Percentiles rank a stretch among this genome's conserved stretches.
Evolutionary conservation across 164 flowering plant genomes (phyloP).

Genomic region (Sedum album): DNA sequence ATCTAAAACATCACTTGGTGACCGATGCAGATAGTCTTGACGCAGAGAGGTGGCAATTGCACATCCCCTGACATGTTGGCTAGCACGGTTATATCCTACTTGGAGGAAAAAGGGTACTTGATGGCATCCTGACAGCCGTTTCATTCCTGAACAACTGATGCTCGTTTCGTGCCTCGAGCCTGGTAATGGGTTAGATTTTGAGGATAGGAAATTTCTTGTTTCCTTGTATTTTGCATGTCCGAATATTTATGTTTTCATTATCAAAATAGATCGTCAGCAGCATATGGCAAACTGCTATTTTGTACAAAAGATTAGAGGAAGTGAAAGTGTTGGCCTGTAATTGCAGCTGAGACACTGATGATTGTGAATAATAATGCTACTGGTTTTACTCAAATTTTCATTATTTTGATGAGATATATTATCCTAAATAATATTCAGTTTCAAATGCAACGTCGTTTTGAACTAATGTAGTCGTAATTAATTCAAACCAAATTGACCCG

Average conservation of each 20-base stretch:
- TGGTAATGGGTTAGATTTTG: not conserved
- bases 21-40: conserved; percentile 38
- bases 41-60: conserved; percentile 32
- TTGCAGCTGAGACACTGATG: not conserved
- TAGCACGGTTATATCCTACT: conserved; percentile 36
- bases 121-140: not conserved
- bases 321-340: not conserved
- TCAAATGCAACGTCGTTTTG: too few relatives aligned
- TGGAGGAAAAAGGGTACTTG: conserved; percentile 48
- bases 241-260: too few relatives aligned
- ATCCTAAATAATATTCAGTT: too few relatives aligned
- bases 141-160: not conserved
- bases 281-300: not conserved
- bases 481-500: too few relatives aligned
- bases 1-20: not conserved
- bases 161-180: not conserved
- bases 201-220: not conserved
- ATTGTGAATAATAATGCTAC: not conserved
- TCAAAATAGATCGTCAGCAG: not conserved
- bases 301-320: not conserved
- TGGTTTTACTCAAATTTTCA: too few relatives aligned
- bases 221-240: not conserved
- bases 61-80: conserved; percentile 45
- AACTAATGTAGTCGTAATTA: too few relatives aligned
- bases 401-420: too few relatives aligned